phyloP scores from a whole-genome alignment of 495 filamentous ascomycete genomes.

The Podospora australis region DNA sequence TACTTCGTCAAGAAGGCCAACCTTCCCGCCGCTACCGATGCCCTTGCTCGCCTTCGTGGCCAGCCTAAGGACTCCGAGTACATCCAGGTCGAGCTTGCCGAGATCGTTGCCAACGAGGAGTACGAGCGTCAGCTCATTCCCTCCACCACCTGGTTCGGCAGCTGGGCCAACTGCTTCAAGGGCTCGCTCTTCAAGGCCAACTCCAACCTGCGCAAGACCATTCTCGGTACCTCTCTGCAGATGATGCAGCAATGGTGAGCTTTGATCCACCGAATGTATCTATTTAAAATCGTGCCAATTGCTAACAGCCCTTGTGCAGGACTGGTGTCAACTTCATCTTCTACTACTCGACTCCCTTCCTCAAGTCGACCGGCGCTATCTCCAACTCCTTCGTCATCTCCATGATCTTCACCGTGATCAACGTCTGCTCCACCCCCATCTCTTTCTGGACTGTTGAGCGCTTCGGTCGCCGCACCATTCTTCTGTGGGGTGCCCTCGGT shows the following conservation, averaged over 20 bases:
- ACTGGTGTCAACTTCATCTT: conserved; percentile 91
- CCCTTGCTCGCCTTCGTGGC: conserved; percentile 62
- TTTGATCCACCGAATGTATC: not conserved
- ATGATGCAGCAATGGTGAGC: conserved; percentile 64
- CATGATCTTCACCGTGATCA: conserved; percentile 78
- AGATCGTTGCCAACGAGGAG: conserved; percentile 80
- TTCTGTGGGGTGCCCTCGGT: conserved; percentile 69
- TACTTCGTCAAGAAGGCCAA: conserved; percentile 72
- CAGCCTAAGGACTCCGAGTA: conserved; percentile 57
- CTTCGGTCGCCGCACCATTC: conserved; percentile 74
- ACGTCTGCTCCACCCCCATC: conserved; percentile 72
- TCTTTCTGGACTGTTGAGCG: conserved; percentile 80
- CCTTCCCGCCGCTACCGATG: conserved; percentile 52
- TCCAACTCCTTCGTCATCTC: conserved; percentile 69
- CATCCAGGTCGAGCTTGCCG: conserved; percentile 63
- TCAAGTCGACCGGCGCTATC: conserved; percentile 65
- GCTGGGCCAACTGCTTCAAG: conserved; percentile 60
- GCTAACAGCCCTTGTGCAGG: conserved; percentile 18
- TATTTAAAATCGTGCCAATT: not conserved
- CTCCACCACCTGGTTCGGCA: conserved; percentile 56
- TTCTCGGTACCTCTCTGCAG: conserved; percentile 67
- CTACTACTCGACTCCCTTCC: conserved; percentile 82
- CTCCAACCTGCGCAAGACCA: conserved; percentile 63
- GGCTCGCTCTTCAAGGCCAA: conserved; percentile 50
- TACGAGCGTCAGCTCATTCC: conserved; percentile 64